Conservation (phyloP, 2,329 filamentous ascomycete genomes). For the Aspergillus ruber region DNA sequence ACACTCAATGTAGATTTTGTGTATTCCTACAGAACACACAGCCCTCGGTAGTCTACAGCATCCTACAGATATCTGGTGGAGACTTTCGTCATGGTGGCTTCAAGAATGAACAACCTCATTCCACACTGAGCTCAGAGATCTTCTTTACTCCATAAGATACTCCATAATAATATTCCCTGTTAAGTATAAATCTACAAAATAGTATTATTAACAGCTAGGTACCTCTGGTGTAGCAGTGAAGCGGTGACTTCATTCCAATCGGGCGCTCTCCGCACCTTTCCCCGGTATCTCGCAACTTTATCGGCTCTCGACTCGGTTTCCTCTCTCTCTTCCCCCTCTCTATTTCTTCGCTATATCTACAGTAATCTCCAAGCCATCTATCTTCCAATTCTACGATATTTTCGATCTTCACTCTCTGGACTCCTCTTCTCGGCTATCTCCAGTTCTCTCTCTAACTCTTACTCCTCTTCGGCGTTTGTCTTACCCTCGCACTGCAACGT, state of each 20-base stretch:
- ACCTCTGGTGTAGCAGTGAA: not conserved
- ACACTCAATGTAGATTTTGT: no score
- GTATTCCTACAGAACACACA: no score
- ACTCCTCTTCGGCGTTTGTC: constrained; percentile 1
- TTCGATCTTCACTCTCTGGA: not conserved
- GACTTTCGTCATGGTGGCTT: constrained; percentile 10
- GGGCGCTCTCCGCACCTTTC: not conserved
- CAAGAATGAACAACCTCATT: not conserved
- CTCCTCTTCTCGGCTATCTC: not conserved
- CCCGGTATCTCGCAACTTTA: constrained; percentile 1
- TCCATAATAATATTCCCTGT: no score
- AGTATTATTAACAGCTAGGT: not conserved
- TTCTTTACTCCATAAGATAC: no score
- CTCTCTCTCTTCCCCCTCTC: constrained; percentile 1
- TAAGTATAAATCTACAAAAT: not conserved
- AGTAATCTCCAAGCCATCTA: not conserved
- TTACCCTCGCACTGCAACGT: not conserved
- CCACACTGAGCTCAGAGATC: not conserved
- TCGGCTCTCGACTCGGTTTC: not conserved
- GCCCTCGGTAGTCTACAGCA: not conserved
- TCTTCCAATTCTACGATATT: constrained; percentile 9
- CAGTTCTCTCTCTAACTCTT: not conserved
- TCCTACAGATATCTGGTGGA: not conserved
- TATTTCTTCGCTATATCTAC: not conserved
- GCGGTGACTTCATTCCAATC: not conserved